A percentile compares a stretch with the other conserved stretches of the same genome.
Conservation (phyloP, 1,284 basidiomycete genomes). For the Irpex lacteus region DNA sequence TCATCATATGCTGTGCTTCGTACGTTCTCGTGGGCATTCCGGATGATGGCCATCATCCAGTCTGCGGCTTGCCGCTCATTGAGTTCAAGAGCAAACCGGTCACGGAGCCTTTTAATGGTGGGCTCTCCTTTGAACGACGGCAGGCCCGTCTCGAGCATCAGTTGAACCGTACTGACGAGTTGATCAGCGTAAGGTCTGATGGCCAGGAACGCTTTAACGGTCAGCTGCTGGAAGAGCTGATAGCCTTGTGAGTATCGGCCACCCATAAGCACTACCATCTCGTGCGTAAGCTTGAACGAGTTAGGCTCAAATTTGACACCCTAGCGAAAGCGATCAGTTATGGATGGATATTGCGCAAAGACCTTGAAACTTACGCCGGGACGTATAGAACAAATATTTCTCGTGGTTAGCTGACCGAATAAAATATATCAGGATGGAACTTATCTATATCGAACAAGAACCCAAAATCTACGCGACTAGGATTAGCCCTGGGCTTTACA, state of each 20-base stretch:
- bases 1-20: conserved; percentile 92
- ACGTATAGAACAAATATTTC: conserved; percentile 33
- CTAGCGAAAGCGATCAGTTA: conserved; percentile 33
- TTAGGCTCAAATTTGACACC: conserved; percentile 97
- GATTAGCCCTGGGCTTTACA: not conserved
- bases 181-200: conserved; percentile 90
- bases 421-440: conserved; percentile 34
- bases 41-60: conserved; percentile 86
- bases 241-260: conserved; percentile 93
- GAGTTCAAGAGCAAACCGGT: conserved; percentile 83
- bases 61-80: conserved; percentile 91
- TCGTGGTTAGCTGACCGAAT: conserved; percentile 8
- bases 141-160: conserved; percentile 95
- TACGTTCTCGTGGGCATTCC: conserved; percentile 94
- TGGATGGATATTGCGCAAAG: not conserved
- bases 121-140: conserved; percentile 96
- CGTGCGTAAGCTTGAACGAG: conserved; percentile 97
- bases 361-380: conserved; percentile 30
- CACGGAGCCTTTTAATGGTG: conserved; percentile 84
- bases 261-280: conserved; percentile 98
- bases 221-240: conserved; percentile 89
- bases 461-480: conserved; percentile 75
- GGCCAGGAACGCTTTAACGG: conserved; percentile 95
- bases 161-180: conserved; percentile 81
- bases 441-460: conserved; percentile 98